Percentiles rank a stretch among this genome's conserved stretches.
Conservation (phyloP, 2,329 filamentous ascomycete genomes). For the Hypoxylon sp. region DNA sequence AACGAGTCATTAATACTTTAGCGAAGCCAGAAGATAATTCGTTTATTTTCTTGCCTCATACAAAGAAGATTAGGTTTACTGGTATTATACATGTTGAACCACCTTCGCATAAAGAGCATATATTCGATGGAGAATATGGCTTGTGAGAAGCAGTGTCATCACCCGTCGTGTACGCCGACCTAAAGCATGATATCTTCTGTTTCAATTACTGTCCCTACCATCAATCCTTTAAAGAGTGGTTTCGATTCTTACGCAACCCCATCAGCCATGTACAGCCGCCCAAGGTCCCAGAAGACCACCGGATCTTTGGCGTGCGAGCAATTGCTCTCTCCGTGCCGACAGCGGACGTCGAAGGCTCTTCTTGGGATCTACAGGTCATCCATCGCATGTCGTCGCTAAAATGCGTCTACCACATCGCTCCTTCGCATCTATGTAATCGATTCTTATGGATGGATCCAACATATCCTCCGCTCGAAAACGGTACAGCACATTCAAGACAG, state of each 20-base stretch:
- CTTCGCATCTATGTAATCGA: neutral
- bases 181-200: slow-evolving; percentile 19
- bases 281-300: slow-evolving; percentile 12
- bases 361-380: slow-evolving; percentile 2
- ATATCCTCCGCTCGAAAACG: too few species aligned
- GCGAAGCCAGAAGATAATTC: neutral
- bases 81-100: neutral
- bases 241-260: slow-evolving; percentile 22
- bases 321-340: neutral
- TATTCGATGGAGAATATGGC: too few species aligned
- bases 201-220: neutral
- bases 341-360: neutral
- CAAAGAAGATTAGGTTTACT: slow-evolving; percentile 15
- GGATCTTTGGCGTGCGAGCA: slow-evolving; percentile 28
- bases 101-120: too few species aligned
- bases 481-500: too few species aligned
- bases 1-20: neutral
- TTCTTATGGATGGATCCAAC: neutral
- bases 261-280: neutral
- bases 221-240: slow-evolving; percentile 3
- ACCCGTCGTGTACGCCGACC: slow-evolving; percentile 10
- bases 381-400: slow-evolving; percentile 1
- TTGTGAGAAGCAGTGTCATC: neutral
- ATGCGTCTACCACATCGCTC: slow-evolving; percentile 1
- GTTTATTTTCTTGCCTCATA: neutral